A percentile compares a stretch with the other conserved stretches of the same genome.
phyloP scores from a whole-genome alignment of 106 monocot genomes.

The Agapanthus africanus region DNA sequence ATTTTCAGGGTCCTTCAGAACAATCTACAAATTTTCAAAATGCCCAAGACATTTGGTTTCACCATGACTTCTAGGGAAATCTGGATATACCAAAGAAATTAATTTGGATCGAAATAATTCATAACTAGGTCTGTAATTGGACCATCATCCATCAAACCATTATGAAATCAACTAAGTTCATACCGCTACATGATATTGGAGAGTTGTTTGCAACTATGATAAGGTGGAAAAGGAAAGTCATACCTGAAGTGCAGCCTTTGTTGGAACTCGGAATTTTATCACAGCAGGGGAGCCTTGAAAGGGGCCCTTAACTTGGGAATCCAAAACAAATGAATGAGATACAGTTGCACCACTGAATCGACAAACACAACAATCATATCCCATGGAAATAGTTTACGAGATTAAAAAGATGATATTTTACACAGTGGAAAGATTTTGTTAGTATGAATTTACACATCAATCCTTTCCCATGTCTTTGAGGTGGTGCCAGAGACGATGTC shows the following conservation, averaged over 20 bases:
- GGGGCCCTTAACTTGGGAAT: conserved; percentile 63
- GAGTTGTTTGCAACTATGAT: background rate
- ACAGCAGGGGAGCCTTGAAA: conserved; percentile 76
- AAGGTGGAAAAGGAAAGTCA: background rate
- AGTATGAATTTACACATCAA: conserved; percentile 62
- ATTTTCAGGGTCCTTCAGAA: no score
- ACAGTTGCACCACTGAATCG: conserved; percentile 61
- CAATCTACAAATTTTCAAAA: no score
- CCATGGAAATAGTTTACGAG: background rate
- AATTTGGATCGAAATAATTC: background rate
- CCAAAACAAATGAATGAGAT: conserved; percentile 76
- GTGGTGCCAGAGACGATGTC: conserved; percentile 66
- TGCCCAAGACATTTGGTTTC: no score
- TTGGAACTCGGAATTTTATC: conserved; percentile 84
- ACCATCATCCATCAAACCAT: background rate
- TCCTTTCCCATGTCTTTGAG: conserved; percentile 81
- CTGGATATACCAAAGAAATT: background rate
- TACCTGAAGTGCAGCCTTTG: conserved; percentile 77
- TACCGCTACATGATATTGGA: background rate
- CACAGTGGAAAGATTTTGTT: no score
- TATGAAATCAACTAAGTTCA: background rate
- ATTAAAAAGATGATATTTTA: conserved; percentile 3
- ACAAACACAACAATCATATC: background rate
- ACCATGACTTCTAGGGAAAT: no score
- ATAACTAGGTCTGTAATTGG: no score